A percentile compares a stretch with the other conserved stretches of the same genome.
Evolutionary conservation across 1,139 yeast species (phyloP).

Genomic region (Groenewaldozyma sp.): DNA sequence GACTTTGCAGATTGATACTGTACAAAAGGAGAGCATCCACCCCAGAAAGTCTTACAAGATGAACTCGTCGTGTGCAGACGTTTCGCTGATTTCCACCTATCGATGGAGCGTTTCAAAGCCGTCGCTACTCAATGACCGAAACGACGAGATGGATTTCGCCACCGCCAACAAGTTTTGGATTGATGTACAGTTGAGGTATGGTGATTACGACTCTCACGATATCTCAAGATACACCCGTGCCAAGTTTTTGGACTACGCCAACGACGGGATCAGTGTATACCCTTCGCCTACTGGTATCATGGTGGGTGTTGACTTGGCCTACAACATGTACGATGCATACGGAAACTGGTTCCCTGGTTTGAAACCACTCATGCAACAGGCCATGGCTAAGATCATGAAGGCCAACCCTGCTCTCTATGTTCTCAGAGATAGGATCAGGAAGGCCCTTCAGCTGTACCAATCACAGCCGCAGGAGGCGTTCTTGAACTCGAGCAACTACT

Average conservation of each 20-base stretch:
- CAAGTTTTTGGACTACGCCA: constrained; percentile 84
- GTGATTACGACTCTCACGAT: constrained; percentile 97
- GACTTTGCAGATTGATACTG: constrained; percentile 72
- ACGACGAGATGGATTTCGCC: constrained; percentile 32
- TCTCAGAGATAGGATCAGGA: constrained; percentile 84
- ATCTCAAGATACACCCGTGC: constrained; percentile 91
- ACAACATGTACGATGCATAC: constrained; percentile 91
- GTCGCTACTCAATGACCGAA: constrained; percentile 49
- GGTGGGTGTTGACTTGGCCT: constrained; percentile 87
- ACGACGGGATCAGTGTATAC: constrained; percentile 74
- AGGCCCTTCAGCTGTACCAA: constrained; percentile 87
- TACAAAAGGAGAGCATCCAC: constrained; percentile 87
- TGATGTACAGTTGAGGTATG: constrained; percentile 90
- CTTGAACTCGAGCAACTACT: constrained; percentile 79
- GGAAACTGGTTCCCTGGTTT: constrained; percentile 98
- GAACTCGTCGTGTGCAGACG: constrained; percentile 94
- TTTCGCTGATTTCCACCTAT: constrained; percentile 63
- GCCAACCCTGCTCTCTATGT: constrained; percentile 92
- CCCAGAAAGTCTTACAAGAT: constrained; percentile 96
- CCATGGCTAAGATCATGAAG: constrained; percentile 91
- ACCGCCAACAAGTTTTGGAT: constrained; percentile 80
- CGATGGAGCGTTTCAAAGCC: constrained; percentile 86
- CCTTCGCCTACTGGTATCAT: constrained; percentile 93
- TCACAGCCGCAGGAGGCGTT: constrained; percentile 91
- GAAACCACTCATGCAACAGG: constrained; percentile 81